Base-by-base conservation (phyloP, 2,329 filamentous ascomycete species). In the Epichloe amarillans region DNA sequence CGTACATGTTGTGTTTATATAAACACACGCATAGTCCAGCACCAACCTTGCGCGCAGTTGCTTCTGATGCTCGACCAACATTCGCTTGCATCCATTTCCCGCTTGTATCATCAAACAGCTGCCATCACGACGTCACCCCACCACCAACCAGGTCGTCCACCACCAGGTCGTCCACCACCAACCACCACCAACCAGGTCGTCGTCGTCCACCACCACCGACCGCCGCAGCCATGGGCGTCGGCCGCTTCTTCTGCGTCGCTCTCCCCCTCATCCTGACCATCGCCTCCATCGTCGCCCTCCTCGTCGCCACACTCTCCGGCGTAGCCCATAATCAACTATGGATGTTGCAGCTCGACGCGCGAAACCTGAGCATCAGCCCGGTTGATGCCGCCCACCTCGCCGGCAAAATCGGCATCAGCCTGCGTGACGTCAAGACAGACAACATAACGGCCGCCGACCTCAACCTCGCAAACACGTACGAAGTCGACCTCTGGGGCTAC, bases 401-500 rank as follows among this genome's bases (percentile, higher is more conserved):
- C 50, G 55, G 56, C 30, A 57, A 57, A 46, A 11, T 55, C 42
- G 53, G 52, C 41, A 51, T 61, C 51, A 55, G 54, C 46, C 50
- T 52, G 5, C 60, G 61, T 40, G 54, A 57, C 38, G 50, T 47
- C 46, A 58, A 62, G 54, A 59, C 55, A 56, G 64, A 58, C 57
- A 81, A 79, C 67, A 72, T 83, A 61, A 81, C 76, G 4, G 79
- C 78, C 7, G 57, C 64, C 1, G 69, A 78, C 23, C 73, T 87
- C 42, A 73, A 77, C 50, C 76, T 95, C 53, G 79, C 76, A 61
- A 81, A 91, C 63, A 75, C 82, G 61, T 97, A 96, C 77, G 78
- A 86, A 54, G 75, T 97, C 63, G 80, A 79, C 62, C 75, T 97
- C 38, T 95, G 88, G 86, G 86, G 85, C 64, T 95, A 89, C 77